These are phyloP conservation scores for Exophiala aquamarina DNA, from an alignment of 2,329 filamentous ascomycete genomes.

Conservation along the genomic window DNA sequence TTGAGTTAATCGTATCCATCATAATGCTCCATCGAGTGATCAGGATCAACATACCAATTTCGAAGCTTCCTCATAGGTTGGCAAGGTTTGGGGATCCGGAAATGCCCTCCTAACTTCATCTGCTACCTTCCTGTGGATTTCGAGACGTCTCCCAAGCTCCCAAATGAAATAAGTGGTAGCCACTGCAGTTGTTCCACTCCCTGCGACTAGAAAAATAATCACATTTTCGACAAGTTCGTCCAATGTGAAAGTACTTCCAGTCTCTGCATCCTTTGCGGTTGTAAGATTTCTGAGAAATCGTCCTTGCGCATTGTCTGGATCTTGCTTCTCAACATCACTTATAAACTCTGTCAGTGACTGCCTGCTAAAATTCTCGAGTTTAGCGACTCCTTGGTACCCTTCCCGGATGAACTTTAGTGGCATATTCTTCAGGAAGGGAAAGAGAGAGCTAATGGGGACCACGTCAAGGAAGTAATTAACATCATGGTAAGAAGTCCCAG, in stretches of 20 bases:
- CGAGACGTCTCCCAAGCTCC: conserved; percentile 28
- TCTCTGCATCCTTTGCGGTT: not conserved
- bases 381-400: not conserved
- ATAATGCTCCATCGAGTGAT: not conserved
- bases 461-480: conserved; percentile 32
- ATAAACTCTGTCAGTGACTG: not conserved
- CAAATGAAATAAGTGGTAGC: conserved; percentile 51
- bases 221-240: conserved; percentile 36
- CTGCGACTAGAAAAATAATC: conserved; percentile 48
- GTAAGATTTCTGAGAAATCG: not conserved
- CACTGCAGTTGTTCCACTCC: conserved; percentile 53
- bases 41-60: not conserved
- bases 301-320: not conserved
- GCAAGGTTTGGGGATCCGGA: conserved; percentile 37
- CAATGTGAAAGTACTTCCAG: conserved; percentile 1
- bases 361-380: not conserved
- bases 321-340: not conserved
- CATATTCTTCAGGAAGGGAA: not conserved
- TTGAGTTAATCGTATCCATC: not conserved
- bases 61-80: conserved; percentile 5
- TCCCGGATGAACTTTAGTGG: not conserved
- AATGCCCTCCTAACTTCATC: conserved; percentile 39
- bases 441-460: not conserved
- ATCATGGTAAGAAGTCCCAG: conserved; percentile 37
- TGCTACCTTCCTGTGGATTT: conserved; percentile 46